Base-by-base conservation (phyloP, 2,329 filamentous ascomycete genomes). In the Penicillium sp. region DNA sequence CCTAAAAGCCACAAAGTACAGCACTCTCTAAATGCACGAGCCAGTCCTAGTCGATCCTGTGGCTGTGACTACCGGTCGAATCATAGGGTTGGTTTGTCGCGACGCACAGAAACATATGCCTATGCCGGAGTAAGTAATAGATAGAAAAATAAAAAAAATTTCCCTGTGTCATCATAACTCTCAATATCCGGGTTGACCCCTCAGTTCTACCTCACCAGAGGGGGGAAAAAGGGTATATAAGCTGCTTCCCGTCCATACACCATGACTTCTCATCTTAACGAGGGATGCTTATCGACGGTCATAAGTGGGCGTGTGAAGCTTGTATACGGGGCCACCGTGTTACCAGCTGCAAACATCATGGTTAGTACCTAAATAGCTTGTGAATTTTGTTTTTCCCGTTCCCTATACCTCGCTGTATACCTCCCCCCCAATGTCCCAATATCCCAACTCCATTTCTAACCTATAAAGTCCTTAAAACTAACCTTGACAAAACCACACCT, bases 261-360 rank as follows among this genome's bases (percentile, higher is more conserved):
- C 26, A 57, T 42, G 42, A 35, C 16, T 36, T 58, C 55, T 54
- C 52, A 66, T 61, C 48, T 54, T 53, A 58, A 22, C 22, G 22
- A 69, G 68, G 67, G 58, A 92, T 91, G 89, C 82, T 91, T 74
- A 89, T 91, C 77, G 87, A 96, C 82, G 91, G 92, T 75, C 90
- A 96, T 80, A 97, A 97, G 82, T 97, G 85, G 81, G 93, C 93
- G 75, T 97, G 93, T 81, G 89, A 95, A 79, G 91, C 91, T 77
- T 97, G 93, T 78, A 91, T 97, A 73, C 88, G 93, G 77, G 93
- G 93, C 69, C 93, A 97, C 79, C 89, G 93, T 73, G 93, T 97
- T 72, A 96, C 91, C 84, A 96, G 92, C 72, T 97, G 93, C 80
- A 91, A 92, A 77, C 93, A 97, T 77, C 83, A 86, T 76, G 90